Base-by-base conservation (phyloP, 495 filamentous ascomycete genomes). In the Hyaloscypha variabilis region DNA sequence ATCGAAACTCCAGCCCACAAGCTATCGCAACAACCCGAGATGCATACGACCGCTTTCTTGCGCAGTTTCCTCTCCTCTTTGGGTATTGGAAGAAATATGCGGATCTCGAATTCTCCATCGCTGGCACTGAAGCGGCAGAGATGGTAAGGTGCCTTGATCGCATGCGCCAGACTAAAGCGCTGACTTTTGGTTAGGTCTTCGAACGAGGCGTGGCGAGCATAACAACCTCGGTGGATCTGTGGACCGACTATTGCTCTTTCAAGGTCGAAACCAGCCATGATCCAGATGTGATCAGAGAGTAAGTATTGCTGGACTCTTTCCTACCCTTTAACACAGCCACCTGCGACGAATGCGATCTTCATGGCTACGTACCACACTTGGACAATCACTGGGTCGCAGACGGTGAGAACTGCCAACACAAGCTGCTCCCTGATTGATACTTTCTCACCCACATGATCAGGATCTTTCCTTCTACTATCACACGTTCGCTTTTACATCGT, bases 21-120 rank as follows among this genome's bases (percentile, higher is more conserved):
- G 91, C 95, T 6, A 93, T 99, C 70, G 89, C 91, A 25, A 88
- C 92, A 11, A 88, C 90, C 31, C 88, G 95, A 71, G 85, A 90
- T 69, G 84, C 89, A 59, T 98, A 96, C 76, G 96, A 99, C 75
- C 86, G 90, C 10, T 94, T 99, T 73, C 87, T 99, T 10, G 89
- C 92, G 60, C 97, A 96, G 74, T 99, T 97, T 72, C 95, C 95
- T 1, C 83, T 98, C 26, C 85, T 98, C 2, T 99, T 97, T 74
- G 95, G 94, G 50, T 99, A 97, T 77, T 99, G 95, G 95, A 97
- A 97, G 81, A 98, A 97, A 76, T 99, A 99, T 87, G 95, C 95
- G 69, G 95, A 98, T 73, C 78, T 97, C 26, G 95, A 99, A 73
- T 99, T 99, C 77, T 91, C 91, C 19, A 97, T 98, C 68, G 92